Evolutionary conservation across 2,329 filamentous ascomycete species (phyloP).

Genomic region (Pseudogymnoascus sp.): DNA sequence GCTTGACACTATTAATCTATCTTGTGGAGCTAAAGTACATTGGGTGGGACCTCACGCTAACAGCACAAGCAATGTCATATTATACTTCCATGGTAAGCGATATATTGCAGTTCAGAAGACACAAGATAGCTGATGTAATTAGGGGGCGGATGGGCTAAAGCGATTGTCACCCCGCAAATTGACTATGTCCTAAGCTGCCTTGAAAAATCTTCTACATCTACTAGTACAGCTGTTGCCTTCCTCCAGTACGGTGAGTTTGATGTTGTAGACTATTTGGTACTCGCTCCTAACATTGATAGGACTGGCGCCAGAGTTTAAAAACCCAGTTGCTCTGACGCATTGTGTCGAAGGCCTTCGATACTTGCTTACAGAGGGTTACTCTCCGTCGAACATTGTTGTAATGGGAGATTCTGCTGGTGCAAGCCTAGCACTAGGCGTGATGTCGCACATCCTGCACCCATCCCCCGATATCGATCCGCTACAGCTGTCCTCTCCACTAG

Average conservation of each 20-base stretch:
- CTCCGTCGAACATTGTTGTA: conserved; percentile 33
- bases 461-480: conserved; percentile 28
- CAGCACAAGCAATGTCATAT: not conserved
- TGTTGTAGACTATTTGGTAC: not conserved
- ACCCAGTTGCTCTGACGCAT: not conserved
- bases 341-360: not conserved
- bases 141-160: not conserved
- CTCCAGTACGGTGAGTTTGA: not conserved
- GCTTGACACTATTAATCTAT: not conserved
- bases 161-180: not conserved
- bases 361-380: not conserved
- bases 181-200: not conserved
- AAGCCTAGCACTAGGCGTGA: conserved; percentile 36
- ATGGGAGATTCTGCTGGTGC: conserved; percentile 46
- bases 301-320: not conserved
- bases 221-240: not conserved
- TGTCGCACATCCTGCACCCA: conserved; percentile 47
- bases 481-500: not conserved
- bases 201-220: not conserved
- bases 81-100: not conserved
- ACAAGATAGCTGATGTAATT: not conserved
- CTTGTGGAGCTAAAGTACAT: not conserved
- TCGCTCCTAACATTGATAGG: not conserved
- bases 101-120: not conserved
- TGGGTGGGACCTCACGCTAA: not conserved